Percentiles rank a stretch among this genome's conserved stretches.
phyloP scores from a whole-genome alignment of 192 early-diverging fungal genomes.

The Blastocladiella britannica region DNA sequence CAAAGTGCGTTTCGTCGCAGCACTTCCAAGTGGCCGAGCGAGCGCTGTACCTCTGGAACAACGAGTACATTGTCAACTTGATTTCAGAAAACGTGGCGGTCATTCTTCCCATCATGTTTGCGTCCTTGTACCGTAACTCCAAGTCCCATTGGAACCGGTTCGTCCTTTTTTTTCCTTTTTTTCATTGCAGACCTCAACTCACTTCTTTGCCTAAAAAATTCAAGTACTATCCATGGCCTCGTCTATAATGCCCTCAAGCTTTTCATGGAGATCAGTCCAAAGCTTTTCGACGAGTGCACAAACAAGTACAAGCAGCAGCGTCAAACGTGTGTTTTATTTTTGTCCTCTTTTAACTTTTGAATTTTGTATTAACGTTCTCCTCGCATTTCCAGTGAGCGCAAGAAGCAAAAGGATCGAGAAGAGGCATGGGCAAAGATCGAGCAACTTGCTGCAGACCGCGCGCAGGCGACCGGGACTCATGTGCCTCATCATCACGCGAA shows the following conservation, averaged over 20 bases:
- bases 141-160: slow-evolving; percentile 95
- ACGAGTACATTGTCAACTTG: slow-evolving; percentile 90
- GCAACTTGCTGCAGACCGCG: no score
- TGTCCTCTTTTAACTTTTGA: slow-evolving; percentile 2
- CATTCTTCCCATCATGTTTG: slow-evolving; percentile 89
- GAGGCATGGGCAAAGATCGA: slow-evolving; percentile 65
- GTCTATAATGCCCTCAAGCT: slow-evolving; percentile 94
- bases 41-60: slow-evolving; percentile 96
- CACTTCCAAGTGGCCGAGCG: slow-evolving; percentile 99
- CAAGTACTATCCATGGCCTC: slow-evolving; percentile 82
- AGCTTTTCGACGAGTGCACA: slow-evolving; percentile 89
- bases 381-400: slow-evolving; percentile 39
- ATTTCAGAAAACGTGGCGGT: slow-evolving; percentile 79
- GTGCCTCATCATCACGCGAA: no score
- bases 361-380: background rate
- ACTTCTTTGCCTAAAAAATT: background rate
- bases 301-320: slow-evolving; percentile 76
- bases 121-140: slow-evolving; percentile 80
- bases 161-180: background rate
- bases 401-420: slow-evolving; percentile 57
- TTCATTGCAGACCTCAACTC: slow-evolving; percentile 3
- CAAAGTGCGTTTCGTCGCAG: slow-evolving; percentile 79
- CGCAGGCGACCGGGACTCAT: no score
- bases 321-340: slow-evolving; percentile 39
- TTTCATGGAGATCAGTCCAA: slow-evolving; percentile 90